Evolutionary conservation across 2,329 filamentous ascomycete genomes (phyloP).

Genomic region (Pochonia chlamydosporia): DNA sequence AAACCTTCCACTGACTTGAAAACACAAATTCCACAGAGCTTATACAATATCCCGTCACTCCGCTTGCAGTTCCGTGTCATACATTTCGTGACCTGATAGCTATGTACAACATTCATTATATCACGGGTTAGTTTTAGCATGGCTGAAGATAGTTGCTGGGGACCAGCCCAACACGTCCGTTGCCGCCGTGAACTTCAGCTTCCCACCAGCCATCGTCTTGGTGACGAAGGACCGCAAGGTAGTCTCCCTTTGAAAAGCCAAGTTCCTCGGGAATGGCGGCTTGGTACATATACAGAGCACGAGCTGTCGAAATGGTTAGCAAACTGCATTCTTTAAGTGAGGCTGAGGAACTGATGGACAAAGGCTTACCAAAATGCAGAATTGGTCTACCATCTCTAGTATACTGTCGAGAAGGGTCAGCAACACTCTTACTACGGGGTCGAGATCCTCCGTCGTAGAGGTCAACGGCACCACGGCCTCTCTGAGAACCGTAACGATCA

Average conservation of each 20-base stretch:
- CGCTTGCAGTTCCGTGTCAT: not conserved
- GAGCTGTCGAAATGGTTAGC: conserved; percentile 50
- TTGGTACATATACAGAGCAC: conserved; percentile 89
- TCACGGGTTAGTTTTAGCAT: conserved; percentile 23
- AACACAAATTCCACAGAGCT: not conserved
- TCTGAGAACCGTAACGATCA: conserved; percentile 53
- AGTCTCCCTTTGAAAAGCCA: conserved; percentile 86
- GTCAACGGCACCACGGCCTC: conserved; percentile 49
- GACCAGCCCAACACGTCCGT: conserved; percentile 54
- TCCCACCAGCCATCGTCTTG: conserved; percentile 99
- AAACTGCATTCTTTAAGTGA: not conserved
- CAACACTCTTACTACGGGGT: conserved; percentile 75
- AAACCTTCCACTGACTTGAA: not conserved
- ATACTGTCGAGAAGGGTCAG: conserved; percentile 74
- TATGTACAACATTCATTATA: conserved; percentile 8
- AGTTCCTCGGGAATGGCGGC: conserved; percentile 94
- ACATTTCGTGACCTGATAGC: not conserved
- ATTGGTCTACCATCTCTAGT: conserved; percentile 83
- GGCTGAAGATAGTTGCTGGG: conserved; percentile 63
- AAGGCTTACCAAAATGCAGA: conserved; percentile 81
- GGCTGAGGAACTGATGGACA: conserved; percentile 14
- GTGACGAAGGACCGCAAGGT: conserved; percentile 78
- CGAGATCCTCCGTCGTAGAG: conserved; percentile 48
- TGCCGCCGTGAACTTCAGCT: conserved; percentile 75
- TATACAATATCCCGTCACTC: conserved; percentile 1